Conservation (phyloP, 148 eudicot species). For the Linanthus parryae region DNA sequence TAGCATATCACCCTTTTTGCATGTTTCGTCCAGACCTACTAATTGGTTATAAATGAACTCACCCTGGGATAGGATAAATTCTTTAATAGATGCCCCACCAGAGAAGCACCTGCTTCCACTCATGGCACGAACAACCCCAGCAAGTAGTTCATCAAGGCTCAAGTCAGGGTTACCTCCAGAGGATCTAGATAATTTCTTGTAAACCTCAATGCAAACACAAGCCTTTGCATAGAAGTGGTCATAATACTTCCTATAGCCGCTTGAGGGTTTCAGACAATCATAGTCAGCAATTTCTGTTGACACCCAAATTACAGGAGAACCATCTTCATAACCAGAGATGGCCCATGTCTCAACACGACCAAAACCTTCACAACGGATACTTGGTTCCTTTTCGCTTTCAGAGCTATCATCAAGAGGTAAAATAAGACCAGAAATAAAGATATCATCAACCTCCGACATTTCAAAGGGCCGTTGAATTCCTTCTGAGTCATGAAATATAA, state of each 20-base stretch:
- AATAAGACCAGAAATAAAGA: conserved; percentile 75
- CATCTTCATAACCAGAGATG: conserved; percentile 97
- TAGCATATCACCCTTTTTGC: conserved; percentile 43
- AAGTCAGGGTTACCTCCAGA: conserved; percentile 76
- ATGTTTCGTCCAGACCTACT: conserved; percentile 79
- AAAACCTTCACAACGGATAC: conserved; percentile 88
- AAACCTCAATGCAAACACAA: conserved; percentile 73
- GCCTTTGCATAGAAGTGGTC: conserved; percentile 82
- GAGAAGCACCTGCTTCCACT: conserved; percentile 70
- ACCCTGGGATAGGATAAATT: conserved; percentile 83
- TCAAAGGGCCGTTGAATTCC: conserved; percentile 85
- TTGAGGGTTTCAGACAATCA: conserved; percentile 68
- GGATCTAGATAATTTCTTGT: conserved; percentile 68
- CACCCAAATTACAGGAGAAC: conserved; percentile 80
- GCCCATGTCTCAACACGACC: conserved; percentile 90
- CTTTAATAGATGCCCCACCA: conserved; percentile 57
- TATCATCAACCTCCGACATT: conserved; percentile 65
- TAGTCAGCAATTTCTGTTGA: conserved; percentile 89
- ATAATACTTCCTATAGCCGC: conserved; percentile 59
- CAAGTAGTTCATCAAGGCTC: conserved; percentile 76
- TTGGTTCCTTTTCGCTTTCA: conserved; percentile 51
- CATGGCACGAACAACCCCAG: conserved; percentile 73
- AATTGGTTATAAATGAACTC: conserved; percentile 87
- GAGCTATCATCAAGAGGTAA: conserved; percentile 63
- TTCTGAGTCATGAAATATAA: conserved; percentile 65